Evolutionary conservation across 2,329 filamentous ascomycete species (phyloP).

Genomic region (Fonsecaea pedrosoi): DNA sequence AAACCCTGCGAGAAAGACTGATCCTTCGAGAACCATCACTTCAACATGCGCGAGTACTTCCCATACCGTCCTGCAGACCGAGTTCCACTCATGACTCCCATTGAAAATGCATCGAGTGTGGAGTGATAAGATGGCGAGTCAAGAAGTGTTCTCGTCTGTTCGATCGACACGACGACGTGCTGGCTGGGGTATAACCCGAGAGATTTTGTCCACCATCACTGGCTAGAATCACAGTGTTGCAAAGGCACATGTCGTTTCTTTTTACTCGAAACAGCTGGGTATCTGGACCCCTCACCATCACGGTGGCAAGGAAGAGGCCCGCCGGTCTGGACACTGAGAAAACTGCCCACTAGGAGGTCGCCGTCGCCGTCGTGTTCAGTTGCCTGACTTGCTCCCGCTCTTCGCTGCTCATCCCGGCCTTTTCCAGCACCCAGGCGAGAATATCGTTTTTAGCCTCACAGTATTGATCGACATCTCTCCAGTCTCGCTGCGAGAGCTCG

Average conservation of each 20-base stretch:
- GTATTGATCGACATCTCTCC: constrained; percentile 34
- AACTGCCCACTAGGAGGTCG: not conserved
- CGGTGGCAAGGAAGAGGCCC: not conserved
- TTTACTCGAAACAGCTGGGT: not conserved
- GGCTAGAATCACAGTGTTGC: not conserved
- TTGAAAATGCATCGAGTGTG: not conserved
- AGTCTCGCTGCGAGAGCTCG: constrained; percentile 29
- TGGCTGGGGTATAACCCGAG: not conserved
- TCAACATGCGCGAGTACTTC: not conserved
- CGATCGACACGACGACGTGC: not conserved
- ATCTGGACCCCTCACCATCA: not conserved
- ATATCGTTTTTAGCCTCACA: constrained; percentile 37
- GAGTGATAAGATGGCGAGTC: not conserved
- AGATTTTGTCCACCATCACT: not conserved
- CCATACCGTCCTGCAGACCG: not conserved
- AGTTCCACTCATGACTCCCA: not conserved
- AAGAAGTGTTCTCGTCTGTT: not conserved
- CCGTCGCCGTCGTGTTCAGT: constrained; percentile 24
- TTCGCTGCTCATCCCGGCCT: constrained; percentile 27
- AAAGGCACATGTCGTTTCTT: constrained; percentile 1
- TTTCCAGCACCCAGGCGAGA: constrained; percentile 31
- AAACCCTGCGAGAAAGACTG: not conserved
- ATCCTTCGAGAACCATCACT: constrained; percentile 3
- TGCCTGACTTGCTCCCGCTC: constrained; percentile 31
- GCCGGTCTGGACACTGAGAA: not conserved